Evolutionary conservation across 2,329 filamentous ascomycete genomes (phyloP).

Genomic region (Penicillium frequentans): DNA sequence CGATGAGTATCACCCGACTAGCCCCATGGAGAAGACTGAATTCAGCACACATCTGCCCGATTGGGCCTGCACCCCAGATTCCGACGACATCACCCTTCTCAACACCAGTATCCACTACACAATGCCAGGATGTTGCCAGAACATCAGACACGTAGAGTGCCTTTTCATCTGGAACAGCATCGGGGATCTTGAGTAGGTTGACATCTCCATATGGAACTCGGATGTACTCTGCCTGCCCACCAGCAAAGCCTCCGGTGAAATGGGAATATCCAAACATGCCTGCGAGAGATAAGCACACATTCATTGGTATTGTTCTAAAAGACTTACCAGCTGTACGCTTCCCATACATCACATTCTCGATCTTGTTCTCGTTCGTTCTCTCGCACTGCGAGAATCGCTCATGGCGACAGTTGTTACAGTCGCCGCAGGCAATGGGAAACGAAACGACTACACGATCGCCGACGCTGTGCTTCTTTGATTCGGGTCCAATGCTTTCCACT

Average conservation of each 20-base stretch:
- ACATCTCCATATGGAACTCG: conserved; percentile 78
- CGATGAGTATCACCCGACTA: conserved; percentile 73
- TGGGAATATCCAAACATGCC: conserved; percentile 70
- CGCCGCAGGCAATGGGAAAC: conserved; percentile 73
- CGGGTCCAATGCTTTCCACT: conserved; percentile 56
- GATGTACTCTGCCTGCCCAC: conserved; percentile 84
- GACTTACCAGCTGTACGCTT: conserved; percentile 66
- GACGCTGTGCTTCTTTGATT: conserved; percentile 53
- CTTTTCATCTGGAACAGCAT: conserved; percentile 81
- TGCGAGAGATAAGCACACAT: not conserved
- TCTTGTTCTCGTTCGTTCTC: conserved; percentile 72
- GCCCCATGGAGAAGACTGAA: conserved; percentile 72
- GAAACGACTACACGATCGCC: conserved; percentile 76
- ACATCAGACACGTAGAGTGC: conserved; percentile 80
- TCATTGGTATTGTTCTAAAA: not conserved
- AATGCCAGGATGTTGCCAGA: conserved; percentile 75
- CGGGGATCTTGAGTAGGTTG: conserved; percentile 77
- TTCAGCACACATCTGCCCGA: conserved; percentile 75
- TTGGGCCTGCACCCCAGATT: conserved; percentile 83
- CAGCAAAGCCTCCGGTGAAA: conserved; percentile 83
- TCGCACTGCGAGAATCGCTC: conserved; percentile 80
- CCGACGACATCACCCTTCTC: conserved; percentile 74
- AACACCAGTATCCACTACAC: conserved; percentile 80
- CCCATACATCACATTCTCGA: conserved; percentile 75
- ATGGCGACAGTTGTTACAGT: conserved; percentile 75